Evolutionary conservation across 192 early-diverging fungal species (phyloP), one percentile per base, ranked within the genome.

Genomic region (Backusella liffmaniae): DNA sequence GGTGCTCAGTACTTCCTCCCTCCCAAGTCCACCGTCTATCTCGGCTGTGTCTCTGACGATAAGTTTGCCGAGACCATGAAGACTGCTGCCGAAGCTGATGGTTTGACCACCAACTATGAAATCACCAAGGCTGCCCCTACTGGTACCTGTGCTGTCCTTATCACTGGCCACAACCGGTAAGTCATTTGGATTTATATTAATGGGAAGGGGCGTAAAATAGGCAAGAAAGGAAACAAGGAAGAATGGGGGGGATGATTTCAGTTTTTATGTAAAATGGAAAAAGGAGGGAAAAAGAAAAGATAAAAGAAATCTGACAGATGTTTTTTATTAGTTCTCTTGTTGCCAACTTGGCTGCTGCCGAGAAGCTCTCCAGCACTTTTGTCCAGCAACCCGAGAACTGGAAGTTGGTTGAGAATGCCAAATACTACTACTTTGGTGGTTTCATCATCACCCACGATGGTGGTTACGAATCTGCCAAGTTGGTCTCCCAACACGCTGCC

Each of bases 291-390:
- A 21, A 26, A 59, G 46, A 49, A 16, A 59, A 10, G 16, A 67
- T 29, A 67, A 32, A 29, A 2, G 12, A 62, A 53, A 29, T 29
- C 56, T 41, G 15, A 69, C n/a, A 7, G 10, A 42, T 29, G 73
- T 59, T 56, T 29, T 75, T n/a, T 37, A 66, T 44, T 56, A 81
- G 94, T 76, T 96, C 94, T 71, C 88, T 99, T 77, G 92, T 95
- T 70, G 95, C 98, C 78, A 96, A 99, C 84, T 87, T 99, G 76
- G 91, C 91, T 75, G 98, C 98, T 59, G 97, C 98, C 75, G 95
- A 98, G 80, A 91, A 91, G 78, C 96, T 94, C 92, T 83, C 86
- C 62, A 74, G 89, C 66, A 82, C 87, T 44, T 72, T 72, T 10
- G 42, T 80, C 5, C 73, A 76, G 65, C 53, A 86, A 67, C 89